phyloP scores from a whole-genome alignment of 768 basidiomycete species.

The Boletus patriciae region DNA sequence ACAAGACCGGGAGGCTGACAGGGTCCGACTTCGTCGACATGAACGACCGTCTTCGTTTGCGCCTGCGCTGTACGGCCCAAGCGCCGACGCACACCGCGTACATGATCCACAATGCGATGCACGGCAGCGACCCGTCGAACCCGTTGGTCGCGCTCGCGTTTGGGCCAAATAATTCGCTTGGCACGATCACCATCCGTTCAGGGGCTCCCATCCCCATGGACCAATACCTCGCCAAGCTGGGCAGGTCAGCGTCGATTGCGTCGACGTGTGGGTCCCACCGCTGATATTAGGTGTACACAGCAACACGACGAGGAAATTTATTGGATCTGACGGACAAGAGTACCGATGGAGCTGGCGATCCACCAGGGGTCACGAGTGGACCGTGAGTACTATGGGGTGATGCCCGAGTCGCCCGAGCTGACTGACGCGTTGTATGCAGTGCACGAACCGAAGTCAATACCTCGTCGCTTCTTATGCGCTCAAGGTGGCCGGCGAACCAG shows the following conservation, averaged over 20 bases:
- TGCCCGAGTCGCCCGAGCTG: neutral
- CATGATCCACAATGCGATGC: constrained; percentile 48
- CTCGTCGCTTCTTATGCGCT: constrained; percentile 62
- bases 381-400: constrained; percentile 40
- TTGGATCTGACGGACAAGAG: constrained; percentile 56
- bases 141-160: constrained; percentile 55
- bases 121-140: constrained; percentile 26
- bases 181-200: constrained; percentile 48
- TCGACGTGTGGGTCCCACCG: neutral
- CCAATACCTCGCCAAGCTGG: constrained; percentile 48
- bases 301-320: constrained; percentile 50
- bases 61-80: constrained; percentile 47
- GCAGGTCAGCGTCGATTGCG: constrained; percentile 40
- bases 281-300: constrained; percentile 30
- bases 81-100: constrained; percentile 46
- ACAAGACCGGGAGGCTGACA: constrained; percentile 52
- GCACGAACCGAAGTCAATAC: constrained; percentile 50
- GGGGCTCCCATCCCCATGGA: constrained; percentile 46
- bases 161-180: constrained; percentile 48
- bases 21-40: constrained; percentile 64
- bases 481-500: constrained; percentile 54
- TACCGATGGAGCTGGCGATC: constrained; percentile 60
- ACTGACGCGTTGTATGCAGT: constrained; percentile 38
- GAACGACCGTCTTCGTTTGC: constrained; percentile 56
- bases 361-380: constrained; percentile 59